Evolutionary conservation across 768 basidiomycete genomes (phyloP).

Genomic region (Daedaleopsis nitida): DNA sequence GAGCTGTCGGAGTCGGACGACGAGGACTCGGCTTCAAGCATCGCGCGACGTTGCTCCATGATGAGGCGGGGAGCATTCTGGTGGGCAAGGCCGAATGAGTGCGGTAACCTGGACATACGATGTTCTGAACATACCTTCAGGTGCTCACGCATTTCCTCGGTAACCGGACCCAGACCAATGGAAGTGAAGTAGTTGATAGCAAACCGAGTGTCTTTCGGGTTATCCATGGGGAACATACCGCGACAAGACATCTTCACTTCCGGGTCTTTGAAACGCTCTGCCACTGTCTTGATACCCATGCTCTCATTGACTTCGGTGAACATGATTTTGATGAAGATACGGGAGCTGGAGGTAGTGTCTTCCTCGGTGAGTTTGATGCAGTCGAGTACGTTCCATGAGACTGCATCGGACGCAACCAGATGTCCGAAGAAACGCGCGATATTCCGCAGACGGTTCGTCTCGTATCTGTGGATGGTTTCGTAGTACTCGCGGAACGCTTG

Average conservation of each 20-base stretch:
- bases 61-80: constrained; percentile 92
- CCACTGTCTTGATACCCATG: constrained; percentile 86
- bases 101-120: background rate
- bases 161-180: constrained; percentile 85
- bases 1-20: constrained; percentile 43
- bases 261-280: constrained; percentile 87
- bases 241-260: constrained; percentile 72
- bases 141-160: constrained; percentile 96
- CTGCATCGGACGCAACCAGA: constrained; percentile 79
- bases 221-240: constrained; percentile 94
- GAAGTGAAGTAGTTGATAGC: constrained; percentile 98
- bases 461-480: constrained; percentile 96
- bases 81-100: background rate
- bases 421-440: constrained; percentile 98
- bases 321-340: constrained; percentile 98
- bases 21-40: constrained; percentile 69
- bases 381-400: constrained; percentile 87
- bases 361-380: constrained; percentile 95
- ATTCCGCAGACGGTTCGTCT: constrained; percentile 96
- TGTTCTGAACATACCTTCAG: constrained; percentile 61
- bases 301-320: constrained; percentile 94
- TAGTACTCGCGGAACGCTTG: constrained; percentile 88
- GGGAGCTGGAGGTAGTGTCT: constrained; percentile 92
- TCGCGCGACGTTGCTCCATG: constrained; percentile 90
- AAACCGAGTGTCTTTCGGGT: constrained; percentile 95